These are phyloP conservation scores for Akanthomyces uredinophilus DNA, from an alignment of 2,329 filamentous ascomycete species.

Conservation along the genomic window DNA sequence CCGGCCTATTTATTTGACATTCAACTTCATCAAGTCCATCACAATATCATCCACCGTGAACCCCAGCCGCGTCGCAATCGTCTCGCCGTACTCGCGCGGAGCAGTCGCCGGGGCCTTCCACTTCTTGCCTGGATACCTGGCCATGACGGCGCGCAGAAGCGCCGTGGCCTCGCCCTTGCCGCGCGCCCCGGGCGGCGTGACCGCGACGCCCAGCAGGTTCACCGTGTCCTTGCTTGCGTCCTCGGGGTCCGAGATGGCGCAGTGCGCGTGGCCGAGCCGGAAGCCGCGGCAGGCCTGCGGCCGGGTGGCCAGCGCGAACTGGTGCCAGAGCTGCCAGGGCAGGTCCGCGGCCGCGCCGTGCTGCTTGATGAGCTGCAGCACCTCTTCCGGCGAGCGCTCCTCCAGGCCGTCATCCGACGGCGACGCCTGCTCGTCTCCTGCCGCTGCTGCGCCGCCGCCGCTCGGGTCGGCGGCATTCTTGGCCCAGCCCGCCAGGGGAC, in stretches of 20 bases:
- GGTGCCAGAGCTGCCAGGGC: conserved; percentile 19
- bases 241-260: conserved; percentile 18
- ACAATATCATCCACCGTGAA: neutral
- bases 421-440: neutral
- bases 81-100: conserved; percentile 17
- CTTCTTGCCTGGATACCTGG: conserved; percentile 17
- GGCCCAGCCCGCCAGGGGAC: conserved; percentile 18
- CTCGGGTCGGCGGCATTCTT: neutral
- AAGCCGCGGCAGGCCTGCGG: conserved; percentile 15
- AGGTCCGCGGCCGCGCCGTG: conserved; percentile 15
- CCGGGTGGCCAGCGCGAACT: conserved; percentile 5
- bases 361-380: conserved; percentile 13
- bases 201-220: conserved; percentile 16
- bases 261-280: conserved; percentile 18
- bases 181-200: conserved; percentile 18
- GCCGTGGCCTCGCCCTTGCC: conserved; percentile 17
- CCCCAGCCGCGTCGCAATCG: conserved; percentile 15
- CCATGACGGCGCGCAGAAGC: conserved; percentile 19
- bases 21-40: conserved; percentile 17
- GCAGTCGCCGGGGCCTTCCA: conserved; percentile 13
- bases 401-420: neutral
- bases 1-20: neutral
- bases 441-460: neutral
- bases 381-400: conserved; percentile 15
- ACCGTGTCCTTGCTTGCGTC: conserved; percentile 16